Evolutionary conservation across 1,284 basidiomycete species (phyloP).

Genomic region (Boletellus deceptivus): DNA sequence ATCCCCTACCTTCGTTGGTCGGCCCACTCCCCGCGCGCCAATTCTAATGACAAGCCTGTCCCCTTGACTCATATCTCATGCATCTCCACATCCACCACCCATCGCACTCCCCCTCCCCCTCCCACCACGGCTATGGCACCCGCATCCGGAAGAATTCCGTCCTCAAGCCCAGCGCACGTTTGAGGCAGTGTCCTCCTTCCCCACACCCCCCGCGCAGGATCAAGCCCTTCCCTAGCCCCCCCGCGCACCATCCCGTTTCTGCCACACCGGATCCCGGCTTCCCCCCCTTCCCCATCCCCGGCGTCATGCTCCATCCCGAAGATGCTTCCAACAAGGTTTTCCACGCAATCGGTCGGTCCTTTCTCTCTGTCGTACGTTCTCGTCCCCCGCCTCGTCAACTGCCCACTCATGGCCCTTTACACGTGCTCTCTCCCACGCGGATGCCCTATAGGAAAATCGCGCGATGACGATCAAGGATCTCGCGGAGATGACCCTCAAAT

Average conservation of each 20-base stretch:
- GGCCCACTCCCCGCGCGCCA: conserved; percentile 23
- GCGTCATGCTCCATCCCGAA: conserved; percentile 67
- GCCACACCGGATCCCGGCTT: conserved; percentile 13
- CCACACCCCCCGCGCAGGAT: conserved; percentile 35
- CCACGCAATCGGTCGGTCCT: conserved; percentile 64
- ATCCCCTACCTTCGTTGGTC: conserved; percentile 40
- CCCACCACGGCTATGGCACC: conserved; percentile 46
- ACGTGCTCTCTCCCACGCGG: conserved; percentile 6
- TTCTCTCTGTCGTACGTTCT: conserved; percentile 65
- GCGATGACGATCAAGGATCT: conserved; percentile 83
- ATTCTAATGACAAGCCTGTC: conserved; percentile 23
- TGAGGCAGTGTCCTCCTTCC: conserved; percentile 40
- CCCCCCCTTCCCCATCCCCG: conserved; percentile 53
- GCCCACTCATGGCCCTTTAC: conserved; percentile 14
- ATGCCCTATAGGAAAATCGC: conserved; percentile 56
- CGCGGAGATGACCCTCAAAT: conserved; percentile 61
- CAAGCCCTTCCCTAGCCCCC: conserved; percentile 34
- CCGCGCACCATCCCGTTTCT: conserved; percentile 14
- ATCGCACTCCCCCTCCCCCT: conserved; percentile 6
- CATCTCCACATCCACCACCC: conserved; percentile 32
- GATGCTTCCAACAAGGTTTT: conserved; percentile 69
- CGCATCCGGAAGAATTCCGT: conserved; percentile 53
- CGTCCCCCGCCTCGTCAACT: conserved; percentile 6
- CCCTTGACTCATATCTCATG: conserved; percentile 32
- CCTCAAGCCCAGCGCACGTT: conserved; percentile 50